phyloP scores from a whole-genome alignment of 164 flowering plant genomes.

The Chimonanthus salicifolius region DNA sequence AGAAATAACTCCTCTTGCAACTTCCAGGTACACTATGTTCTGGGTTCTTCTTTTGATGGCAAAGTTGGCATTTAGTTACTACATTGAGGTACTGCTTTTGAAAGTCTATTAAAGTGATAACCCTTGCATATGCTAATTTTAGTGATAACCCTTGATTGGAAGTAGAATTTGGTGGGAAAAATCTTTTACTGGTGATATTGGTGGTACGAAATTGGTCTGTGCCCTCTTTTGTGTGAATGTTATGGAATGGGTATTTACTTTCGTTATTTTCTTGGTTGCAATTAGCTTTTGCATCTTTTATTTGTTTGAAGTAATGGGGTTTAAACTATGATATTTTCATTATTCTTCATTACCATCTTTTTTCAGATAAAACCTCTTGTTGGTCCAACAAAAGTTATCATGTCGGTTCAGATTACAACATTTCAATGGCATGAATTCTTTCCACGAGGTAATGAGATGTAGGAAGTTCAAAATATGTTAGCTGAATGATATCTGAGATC shows the following conservation, averaged over 20 bases:
- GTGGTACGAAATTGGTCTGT: too few relatives aligned
- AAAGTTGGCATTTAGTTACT: constrained; percentile 89
- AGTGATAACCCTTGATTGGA: too few relatives aligned
- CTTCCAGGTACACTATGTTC: constrained; percentile 83
- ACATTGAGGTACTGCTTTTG: constrained; percentile 57
- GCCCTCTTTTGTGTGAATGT: too few relatives aligned
- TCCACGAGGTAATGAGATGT: constrained; percentile 60
- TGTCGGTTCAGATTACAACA: constrained; percentile 37
- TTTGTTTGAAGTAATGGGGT: too few relatives aligned
- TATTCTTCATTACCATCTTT: background rate
- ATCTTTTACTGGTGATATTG: too few relatives aligned
- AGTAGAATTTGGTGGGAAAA: too few relatives aligned
- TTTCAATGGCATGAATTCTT: constrained; percentile 95
- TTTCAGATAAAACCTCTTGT: constrained; percentile 86
- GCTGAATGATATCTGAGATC: background rate
- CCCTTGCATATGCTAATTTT: background rate
- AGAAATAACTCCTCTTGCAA: background rate
- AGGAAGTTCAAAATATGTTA: background rate
- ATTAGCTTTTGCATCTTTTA: too few relatives aligned
- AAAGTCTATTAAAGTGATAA: too few relatives aligned
- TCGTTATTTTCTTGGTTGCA: too few relatives aligned
- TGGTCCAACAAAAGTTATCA: constrained; percentile 71
- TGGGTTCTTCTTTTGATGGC: constrained; percentile 88
- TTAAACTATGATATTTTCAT: background rate
- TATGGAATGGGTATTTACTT: too few relatives aligned